Conservation (phyloP, 2,329 filamentous ascomycete species). For the Diaporthe sp. region DNA sequence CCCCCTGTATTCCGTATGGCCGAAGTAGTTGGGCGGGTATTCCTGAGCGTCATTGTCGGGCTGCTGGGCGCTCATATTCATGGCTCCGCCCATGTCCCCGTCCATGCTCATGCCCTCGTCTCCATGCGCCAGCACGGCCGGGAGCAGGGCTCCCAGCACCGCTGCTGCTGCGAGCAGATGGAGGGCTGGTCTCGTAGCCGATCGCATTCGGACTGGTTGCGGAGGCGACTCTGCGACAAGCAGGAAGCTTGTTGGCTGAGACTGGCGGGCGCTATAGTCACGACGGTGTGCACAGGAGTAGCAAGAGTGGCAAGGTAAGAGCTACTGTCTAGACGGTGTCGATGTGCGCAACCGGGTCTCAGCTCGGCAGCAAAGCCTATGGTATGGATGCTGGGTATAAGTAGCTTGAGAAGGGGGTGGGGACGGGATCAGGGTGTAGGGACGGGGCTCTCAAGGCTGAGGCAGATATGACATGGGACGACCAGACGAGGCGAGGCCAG, state of each 20-base stretch:
- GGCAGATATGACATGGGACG: constrained; percentile 15
- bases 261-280: not conserved
- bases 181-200: constrained; percentile 44
- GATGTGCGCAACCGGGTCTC: not conserved
- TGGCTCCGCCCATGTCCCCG: constrained; percentile 51
- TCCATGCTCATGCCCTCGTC: constrained; percentile 50
- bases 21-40: constrained; percentile 56
- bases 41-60: constrained; percentile 46
- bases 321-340: not conserved
- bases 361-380: not conserved
- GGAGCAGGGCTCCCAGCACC: constrained; percentile 49
- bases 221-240: not conserved
- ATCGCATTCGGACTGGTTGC: constrained; percentile 44
- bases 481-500: not conserved
- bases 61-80: constrained; percentile 46
- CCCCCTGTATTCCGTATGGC: constrained; percentile 53
- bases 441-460: not conserved
- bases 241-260: not conserved
- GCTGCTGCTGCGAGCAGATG: constrained; percentile 48
- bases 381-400: not conserved
- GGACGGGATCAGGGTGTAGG: not conserved
- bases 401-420: not conserved
- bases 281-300: not conserved
- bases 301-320: not conserved
- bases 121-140: constrained; percentile 51